Percentiles rank a stretch among this genome's conserved stretches.
These are phyloP conservation scores for Rhynchosporium agropyri DNA, from an alignment of 2,329 filamentous ascomycete species.

Conservation along the genomic window DNA sequence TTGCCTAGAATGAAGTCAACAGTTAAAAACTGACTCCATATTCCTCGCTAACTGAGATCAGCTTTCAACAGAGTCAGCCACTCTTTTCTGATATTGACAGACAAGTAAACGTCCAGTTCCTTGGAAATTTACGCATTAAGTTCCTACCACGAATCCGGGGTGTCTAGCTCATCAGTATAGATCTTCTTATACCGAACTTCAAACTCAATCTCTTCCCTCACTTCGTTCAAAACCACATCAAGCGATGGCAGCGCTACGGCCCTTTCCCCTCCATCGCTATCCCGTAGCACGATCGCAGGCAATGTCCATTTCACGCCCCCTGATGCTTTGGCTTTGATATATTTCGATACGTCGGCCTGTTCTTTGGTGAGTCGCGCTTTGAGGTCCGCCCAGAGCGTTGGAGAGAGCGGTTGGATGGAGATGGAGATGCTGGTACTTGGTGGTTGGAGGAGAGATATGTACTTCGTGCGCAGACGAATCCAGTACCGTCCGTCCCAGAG, in stretches of 20 bases:
- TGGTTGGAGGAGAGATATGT: not conserved
- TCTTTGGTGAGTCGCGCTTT: constrained; percentile 13
- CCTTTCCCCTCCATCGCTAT: constrained; percentile 22
- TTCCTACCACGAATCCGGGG: not conserved
- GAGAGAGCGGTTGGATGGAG: constrained; percentile 29
- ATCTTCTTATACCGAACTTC: constrained; percentile 40
- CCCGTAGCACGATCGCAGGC: constrained; percentile 32
- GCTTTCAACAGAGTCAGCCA: no score
- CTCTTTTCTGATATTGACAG: no score
- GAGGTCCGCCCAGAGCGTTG: constrained; percentile 28
- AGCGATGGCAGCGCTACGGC: constrained; percentile 38
- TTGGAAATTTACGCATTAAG: no score
- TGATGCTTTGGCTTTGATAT: constrained; percentile 29
- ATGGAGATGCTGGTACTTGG: constrained; percentile 18
- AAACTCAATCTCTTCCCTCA: constrained; percentile 19
- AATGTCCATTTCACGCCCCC: constrained; percentile 38
- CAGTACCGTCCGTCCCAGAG: constrained; percentile 65
- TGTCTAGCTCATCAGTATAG: constrained; percentile 22
- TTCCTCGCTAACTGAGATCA: no score
- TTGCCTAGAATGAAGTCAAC: no score
- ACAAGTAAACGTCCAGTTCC: no score
- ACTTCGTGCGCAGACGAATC: constrained; percentile 48
- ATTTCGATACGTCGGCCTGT: not conserved
- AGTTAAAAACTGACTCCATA: no score
- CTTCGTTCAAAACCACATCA: constrained; percentile 19